These are phyloP conservation scores for Ajuga reptans DNA, from an alignment of 305 asterid species.

Conservation along the genomic window DNA sequence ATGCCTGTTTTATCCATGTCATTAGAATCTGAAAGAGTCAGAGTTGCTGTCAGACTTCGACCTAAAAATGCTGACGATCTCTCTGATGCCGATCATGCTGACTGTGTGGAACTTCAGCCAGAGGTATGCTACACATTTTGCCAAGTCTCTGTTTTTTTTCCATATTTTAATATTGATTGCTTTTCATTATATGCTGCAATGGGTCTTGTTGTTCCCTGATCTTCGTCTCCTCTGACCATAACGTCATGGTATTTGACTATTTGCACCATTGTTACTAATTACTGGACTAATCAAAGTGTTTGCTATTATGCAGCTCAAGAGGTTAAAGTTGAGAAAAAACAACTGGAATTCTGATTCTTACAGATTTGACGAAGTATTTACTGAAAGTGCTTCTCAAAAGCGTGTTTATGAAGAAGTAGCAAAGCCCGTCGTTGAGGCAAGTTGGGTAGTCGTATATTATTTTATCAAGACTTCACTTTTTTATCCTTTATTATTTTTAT, in stretches of 20 bases:
- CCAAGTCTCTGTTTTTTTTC: slow-evolving; percentile 1
- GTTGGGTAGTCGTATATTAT: not conserved
- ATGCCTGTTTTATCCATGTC: slow-evolving; percentile 3
- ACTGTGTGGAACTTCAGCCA: slow-evolving; percentile 80
- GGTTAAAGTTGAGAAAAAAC: slow-evolving; percentile 71
- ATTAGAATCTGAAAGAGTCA: slow-evolving; percentile 82
- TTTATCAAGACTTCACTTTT: slow-evolving; percentile 1
- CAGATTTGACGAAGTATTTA: slow-evolving; percentile 75
- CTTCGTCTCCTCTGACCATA: no score
- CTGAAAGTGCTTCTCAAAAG: slow-evolving; percentile 82
- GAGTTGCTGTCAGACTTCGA: slow-evolving; percentile 87
- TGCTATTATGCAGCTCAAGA: slow-evolving; percentile 60
- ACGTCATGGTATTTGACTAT: not conserved
- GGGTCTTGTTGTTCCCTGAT: not conserved
- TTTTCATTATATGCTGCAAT: not conserved
- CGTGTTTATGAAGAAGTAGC: slow-evolving; percentile 91
- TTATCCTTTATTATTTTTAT: not conserved
- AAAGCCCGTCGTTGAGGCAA: slow-evolving; percentile 91
- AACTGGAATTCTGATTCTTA: slow-evolving; percentile 80
- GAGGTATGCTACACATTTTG: slow-evolving; percentile 45
- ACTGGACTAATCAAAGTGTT: slow-evolving; percentile 11
- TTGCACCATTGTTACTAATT: not conserved
- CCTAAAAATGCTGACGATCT: slow-evolving; percentile 75
- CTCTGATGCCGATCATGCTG: slow-evolving; percentile 63
- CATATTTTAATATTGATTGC: not conserved